phyloP scores from a whole-genome alignment of 345 rosid species.

The Melastoma malabathricum region DNA sequence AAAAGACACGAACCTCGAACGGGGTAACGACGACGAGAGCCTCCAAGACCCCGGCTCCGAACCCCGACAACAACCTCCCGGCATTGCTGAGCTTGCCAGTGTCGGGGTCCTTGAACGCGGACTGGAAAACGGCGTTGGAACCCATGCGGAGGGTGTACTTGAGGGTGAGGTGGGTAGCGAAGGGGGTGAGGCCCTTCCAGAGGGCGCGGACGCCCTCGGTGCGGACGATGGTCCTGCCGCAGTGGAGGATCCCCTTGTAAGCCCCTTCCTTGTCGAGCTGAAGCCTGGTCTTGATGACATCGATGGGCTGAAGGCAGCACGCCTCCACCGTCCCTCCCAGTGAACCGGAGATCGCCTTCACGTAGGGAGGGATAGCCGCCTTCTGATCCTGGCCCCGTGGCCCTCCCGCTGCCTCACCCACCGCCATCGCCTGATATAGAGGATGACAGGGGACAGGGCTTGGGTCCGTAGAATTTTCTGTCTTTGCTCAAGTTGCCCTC shows the following conservation, averaged over 20 bases:
- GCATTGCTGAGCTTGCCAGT: slow-evolving; percentile 57
- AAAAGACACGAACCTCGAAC: slow-evolving; percentile 43
- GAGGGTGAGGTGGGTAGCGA: slow-evolving; percentile 85
- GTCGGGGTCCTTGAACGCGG: slow-evolving; percentile 62
- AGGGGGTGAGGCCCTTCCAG: slow-evolving; percentile 93
- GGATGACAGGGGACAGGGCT: too few species aligned
- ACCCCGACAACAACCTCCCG: slow-evolving; percentile 56
- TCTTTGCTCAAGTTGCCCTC: too few species aligned
- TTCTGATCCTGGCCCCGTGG: not conserved
- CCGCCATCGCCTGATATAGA: too few species aligned
- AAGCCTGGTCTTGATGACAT: slow-evolving; percentile 82
- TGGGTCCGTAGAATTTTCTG: too few species aligned
- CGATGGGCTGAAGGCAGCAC: slow-evolving; percentile 81
- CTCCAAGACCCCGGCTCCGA: slow-evolving; percentile 94
- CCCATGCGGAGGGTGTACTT: slow-evolving; percentile 91
- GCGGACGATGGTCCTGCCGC: slow-evolving; percentile 50
- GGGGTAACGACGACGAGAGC: slow-evolving; percentile 92
- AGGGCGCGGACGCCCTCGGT: slow-evolving; percentile 81
- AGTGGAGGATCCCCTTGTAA: slow-evolving; percentile 70
- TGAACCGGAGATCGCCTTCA: slow-evolving; percentile 89
- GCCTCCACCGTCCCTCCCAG: slow-evolving; percentile 90
- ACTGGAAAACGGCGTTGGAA: slow-evolving; percentile 67
- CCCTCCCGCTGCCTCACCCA: too few species aligned
- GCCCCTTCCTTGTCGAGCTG: slow-evolving; percentile 64
- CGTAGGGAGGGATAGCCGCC: slow-evolving; percentile 54